Evolutionary conservation across 257 asterid genomes (phyloP).

Genomic region (Coffea canephora): DNA sequence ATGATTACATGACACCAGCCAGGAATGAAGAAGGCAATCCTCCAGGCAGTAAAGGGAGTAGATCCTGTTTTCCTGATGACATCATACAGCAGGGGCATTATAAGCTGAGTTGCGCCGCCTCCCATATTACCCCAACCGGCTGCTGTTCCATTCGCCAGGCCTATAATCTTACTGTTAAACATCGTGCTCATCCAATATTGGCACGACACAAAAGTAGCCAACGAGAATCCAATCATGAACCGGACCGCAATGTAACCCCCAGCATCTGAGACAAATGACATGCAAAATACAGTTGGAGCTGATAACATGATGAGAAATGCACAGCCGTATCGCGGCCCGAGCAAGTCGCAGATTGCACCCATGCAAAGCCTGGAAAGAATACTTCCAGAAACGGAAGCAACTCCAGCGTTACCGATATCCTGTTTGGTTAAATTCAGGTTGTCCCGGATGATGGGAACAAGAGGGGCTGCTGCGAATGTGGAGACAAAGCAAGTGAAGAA

Average conservation of each 20-base stretch:
- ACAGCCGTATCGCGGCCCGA: constrained; percentile 64
- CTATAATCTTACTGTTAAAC: constrained; percentile 52
- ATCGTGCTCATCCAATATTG: constrained; percentile 62
- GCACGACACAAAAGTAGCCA: constrained; percentile 72
- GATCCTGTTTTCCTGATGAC: constrained; percentile 39
- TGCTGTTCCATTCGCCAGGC: constrained; percentile 56
- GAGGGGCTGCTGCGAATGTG: constrained; percentile 62
- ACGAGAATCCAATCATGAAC: constrained; percentile 61
- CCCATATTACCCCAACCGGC: constrained; percentile 84
- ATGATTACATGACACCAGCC: constrained; percentile 58
- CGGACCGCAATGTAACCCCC: constrained; percentile 48
- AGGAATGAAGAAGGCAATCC: constrained; percentile 60
- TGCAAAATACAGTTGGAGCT: constrained; percentile 59
- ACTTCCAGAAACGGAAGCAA: constrained; percentile 64
- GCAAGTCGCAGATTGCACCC: constrained; percentile 55
- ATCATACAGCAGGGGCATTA: constrained; percentile 58
- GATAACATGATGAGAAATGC: constrained; percentile 49
- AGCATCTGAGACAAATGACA: constrained; percentile 40
- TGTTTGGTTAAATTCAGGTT: constrained; percentile 43
- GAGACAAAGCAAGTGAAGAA: constrained; percentile 63
- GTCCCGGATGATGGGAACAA: constrained; percentile 60
- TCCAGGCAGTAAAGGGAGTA: constrained; percentile 61
- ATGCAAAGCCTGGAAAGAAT: constrained; percentile 60
- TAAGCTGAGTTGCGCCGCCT: constrained; percentile 64
- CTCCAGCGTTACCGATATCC: constrained; percentile 62